phyloP scores from a whole-genome alignment of 176 grass and related monocot species.

The Avena eriantha region DNA sequence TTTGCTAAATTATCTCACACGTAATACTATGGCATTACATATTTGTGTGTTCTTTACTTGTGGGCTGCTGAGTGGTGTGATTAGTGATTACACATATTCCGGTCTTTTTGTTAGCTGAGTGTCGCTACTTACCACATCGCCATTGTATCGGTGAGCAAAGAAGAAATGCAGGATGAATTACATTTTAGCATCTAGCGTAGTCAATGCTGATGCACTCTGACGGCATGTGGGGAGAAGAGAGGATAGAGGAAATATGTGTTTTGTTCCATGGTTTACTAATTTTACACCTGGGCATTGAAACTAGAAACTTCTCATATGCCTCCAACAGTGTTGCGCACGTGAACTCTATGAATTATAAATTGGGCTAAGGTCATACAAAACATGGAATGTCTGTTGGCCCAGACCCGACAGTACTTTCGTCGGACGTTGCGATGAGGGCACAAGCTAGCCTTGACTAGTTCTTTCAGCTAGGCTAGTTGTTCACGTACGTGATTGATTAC shows the following conservation, averaged over 20 bases:
- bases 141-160: not conserved
- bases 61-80: not conserved
- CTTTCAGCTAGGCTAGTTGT: too few species aligned
- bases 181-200: slow-evolving; percentile 8
- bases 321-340: not conserved
- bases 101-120: slow-evolving; percentile 13
- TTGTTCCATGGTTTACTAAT: not conserved
- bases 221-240: not conserved
- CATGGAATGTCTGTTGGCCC: too few species aligned
- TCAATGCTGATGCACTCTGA: not conserved
- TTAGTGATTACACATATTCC: slow-evolving; percentile 21
- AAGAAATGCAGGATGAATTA: slow-evolving; percentile 2
- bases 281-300: not conserved
- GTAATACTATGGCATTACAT: not conserved
- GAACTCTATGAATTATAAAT: not conserved
- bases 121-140: not conserved
- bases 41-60: slow-evolving; percentile 12
- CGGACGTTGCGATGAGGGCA: too few species aligned
- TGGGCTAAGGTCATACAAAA: not conserved
- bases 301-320: not conserved
- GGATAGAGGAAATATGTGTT: not conserved
- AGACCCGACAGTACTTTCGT: too few species aligned
- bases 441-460: too few species aligned
- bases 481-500: too few species aligned
- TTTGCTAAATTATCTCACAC: not conserved